Evolutionary conservation across 2,329 filamentous ascomycete species (phyloP).

Genomic region (Trichophyton simii): DNA sequence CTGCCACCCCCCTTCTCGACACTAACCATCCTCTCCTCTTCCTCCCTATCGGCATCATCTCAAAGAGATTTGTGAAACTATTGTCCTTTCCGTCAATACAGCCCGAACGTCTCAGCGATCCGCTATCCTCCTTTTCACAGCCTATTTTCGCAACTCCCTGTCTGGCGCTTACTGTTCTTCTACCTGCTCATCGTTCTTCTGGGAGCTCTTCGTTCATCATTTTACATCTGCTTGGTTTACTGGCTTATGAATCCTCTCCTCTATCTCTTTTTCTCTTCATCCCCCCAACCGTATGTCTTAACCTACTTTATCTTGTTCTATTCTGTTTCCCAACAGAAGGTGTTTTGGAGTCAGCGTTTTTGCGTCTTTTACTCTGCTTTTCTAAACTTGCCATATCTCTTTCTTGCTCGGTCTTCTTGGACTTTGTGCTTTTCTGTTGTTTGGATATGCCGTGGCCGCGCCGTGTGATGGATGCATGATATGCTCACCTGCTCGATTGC

Average conservation of each 20-base stretch:
- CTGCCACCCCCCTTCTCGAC: too few species aligned
- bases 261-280: neutral
- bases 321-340: neutral
- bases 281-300: neutral
- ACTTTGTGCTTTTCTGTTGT: neutral
- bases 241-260: neutral
- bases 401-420: neutral
- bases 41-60: neutral
- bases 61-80: constrained; percentile 3
- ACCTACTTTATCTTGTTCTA: neutral
- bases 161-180: neutral
- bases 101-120: neutral
- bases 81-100: neutral
- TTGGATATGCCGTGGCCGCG: neutral
- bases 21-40: neutral
- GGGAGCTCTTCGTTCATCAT: neutral
- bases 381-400: neutral
- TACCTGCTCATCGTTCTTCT: neutral
- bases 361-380: neutral
- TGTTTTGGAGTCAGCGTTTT: neutral
- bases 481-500: too few species aligned
- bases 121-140: neutral
- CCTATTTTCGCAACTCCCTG: neutral
- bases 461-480: constrained; percentile 2
- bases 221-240: neutral